Percentiles rank a stretch among this genome's conserved stretches.
phyloP scores from a whole-genome alignment of 2,329 filamentous ascomycete species.

The Fusarium sp. region DNA sequence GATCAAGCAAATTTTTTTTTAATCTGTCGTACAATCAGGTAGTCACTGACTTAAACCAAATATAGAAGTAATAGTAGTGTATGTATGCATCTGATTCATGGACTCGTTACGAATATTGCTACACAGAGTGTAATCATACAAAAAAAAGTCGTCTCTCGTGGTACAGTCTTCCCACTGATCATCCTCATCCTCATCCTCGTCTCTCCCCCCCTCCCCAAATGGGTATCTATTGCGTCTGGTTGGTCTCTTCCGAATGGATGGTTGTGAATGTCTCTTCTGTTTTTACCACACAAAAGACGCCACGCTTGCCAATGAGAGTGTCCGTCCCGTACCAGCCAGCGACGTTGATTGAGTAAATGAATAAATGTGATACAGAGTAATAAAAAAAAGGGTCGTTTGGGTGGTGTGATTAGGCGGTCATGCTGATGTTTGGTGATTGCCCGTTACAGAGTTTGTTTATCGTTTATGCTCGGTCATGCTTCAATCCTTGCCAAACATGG shows the following conservation, averaged over 20 bases:
- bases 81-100: conserved; percentile 28
- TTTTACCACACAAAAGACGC: conserved; percentile 37
- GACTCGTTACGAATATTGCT: conserved; percentile 40
- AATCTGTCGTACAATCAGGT: background rate
- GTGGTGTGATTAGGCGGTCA: conserved; percentile 18
- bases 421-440: background rate
- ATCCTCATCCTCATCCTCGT: background rate
- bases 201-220: background rate
- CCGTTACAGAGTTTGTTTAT: background rate
- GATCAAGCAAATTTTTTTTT: background rate
- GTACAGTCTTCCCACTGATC: conserved; percentile 27
- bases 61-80: conserved; percentile 11
- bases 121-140: conserved; percentile 37
- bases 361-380: conserved; percentile 21
- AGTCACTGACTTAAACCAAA: conserved; percentile 2
- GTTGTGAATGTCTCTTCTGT: conserved; percentile 5
- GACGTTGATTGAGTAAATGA: conserved; percentile 33
- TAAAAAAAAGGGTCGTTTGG: conserved; percentile 4
- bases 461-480: conserved; percentile 19
- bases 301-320: conserved; percentile 28
- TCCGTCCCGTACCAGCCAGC: conserved; percentile 47
- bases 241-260: conserved; percentile 1
- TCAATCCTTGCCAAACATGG: conserved; percentile 54
- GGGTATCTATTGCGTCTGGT: conserved; percentile 12
- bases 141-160: conserved; percentile 12